phyloP scores from a whole-genome alignment of 1,284 basidiomycete genomes.

The Puccinia novopanici region DNA sequence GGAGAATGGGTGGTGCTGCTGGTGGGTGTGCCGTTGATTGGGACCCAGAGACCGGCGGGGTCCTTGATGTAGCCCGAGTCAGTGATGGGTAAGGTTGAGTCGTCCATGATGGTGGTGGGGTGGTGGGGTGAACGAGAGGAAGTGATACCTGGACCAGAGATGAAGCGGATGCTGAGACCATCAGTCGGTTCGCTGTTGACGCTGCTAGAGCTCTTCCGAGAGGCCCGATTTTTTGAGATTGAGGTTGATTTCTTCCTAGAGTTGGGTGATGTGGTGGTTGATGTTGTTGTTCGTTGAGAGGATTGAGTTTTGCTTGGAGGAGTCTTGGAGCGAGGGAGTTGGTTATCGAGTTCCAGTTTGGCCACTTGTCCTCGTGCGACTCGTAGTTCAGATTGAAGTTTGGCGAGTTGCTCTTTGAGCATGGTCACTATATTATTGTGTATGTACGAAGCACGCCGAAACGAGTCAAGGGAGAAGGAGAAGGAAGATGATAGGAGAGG shows the following conservation, averaged over 20 bases:
- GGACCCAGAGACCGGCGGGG: slow-evolving; percentile 5
- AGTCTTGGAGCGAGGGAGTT: neutral
- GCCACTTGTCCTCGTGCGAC: slow-evolving; percentile 3
- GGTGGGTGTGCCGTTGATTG: neutral
- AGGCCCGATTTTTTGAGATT: neutral
- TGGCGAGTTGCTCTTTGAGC: slow-evolving; percentile 39
- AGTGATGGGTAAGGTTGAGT: slow-evolving; percentile 3
- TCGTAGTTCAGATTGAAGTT: slow-evolving; percentile 33
- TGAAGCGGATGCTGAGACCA: slow-evolving; percentile 45
- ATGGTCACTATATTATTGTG: too few species aligned
- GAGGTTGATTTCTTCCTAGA: too few species aligned
- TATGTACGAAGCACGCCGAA: too few species aligned
- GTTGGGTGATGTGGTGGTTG: neutral
- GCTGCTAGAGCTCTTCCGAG: slow-evolving; percentile 2
- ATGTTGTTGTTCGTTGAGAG: neutral
- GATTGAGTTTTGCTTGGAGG: neutral
- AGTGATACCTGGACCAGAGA: slow-evolving; percentile 43
- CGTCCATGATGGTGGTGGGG: slow-evolving; percentile 8
- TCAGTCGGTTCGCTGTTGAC: slow-evolving; percentile 27
- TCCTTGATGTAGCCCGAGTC: slow-evolving; percentile 38
- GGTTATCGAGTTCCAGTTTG: neutral
- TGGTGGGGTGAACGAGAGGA: neutral
- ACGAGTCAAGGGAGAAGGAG: too few species aligned
- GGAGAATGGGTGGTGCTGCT: neutral
- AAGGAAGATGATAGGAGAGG: too few species aligned